Evolutionary conservation across 345 rosid genomes (phyloP).

Genomic region (Melastoma malabathricum): DNA sequence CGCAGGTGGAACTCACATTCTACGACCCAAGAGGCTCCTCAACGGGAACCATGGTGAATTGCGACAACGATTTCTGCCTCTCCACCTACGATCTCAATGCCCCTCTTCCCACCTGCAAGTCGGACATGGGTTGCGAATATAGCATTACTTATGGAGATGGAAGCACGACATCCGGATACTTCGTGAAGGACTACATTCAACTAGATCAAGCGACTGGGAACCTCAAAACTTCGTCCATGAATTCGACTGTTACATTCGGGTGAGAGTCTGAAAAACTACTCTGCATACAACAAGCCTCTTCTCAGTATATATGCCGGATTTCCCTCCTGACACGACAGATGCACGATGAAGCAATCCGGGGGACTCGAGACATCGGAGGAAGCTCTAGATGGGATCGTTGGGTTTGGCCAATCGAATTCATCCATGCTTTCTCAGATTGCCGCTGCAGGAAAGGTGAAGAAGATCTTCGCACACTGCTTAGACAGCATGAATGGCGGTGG

Average conservation of each 20-base stretch:
- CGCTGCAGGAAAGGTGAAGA: conserved; percentile 44
- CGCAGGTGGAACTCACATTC: conserved; percentile 41
- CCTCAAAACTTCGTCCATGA: conserved; percentile 26
- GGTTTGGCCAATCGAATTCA: conserved; percentile 79
- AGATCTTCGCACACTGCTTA: conserved; percentile 69
- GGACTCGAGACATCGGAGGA: conserved; percentile 35
- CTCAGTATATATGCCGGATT: background rate
- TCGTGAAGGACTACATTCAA: conserved; percentile 46
- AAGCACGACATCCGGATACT: conserved; percentile 61
- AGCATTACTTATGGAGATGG: conserved; percentile 69
- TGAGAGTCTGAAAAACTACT: conserved; percentile 21
- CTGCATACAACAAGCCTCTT: no score
- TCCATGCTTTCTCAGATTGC: conserved; percentile 83
- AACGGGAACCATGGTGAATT: conserved; percentile 28
- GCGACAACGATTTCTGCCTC: conserved; percentile 51
- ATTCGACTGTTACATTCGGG: conserved; percentile 59
- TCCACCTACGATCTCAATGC: conserved; percentile 18
- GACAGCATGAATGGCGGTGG: conserved; percentile 72
- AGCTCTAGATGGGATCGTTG: conserved; percentile 84
- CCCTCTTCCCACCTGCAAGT: conserved; percentile 37
- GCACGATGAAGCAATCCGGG: conserved; percentile 72
- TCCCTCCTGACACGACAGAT: conserved; percentile 22
- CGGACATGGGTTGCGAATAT: conserved; percentile 36
- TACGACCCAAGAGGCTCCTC: conserved; percentile 39
- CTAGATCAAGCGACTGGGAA: conserved; percentile 45